phyloP scores from a whole-genome alignment of 345 rosid species.

The Cardamine occulta region DNA sequence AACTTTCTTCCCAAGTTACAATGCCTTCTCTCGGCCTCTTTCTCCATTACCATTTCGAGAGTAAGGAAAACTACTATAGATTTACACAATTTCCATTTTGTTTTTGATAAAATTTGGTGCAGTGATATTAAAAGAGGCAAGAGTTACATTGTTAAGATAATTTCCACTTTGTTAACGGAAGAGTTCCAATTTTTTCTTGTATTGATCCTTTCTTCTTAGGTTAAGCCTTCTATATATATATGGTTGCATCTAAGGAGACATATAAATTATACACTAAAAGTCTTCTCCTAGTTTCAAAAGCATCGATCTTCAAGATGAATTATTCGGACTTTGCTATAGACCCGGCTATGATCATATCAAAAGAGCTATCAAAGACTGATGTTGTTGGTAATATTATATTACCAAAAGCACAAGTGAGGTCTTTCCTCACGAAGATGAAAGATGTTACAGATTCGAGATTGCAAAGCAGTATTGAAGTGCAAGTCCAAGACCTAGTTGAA shows the following conservation, averaged over 20 bases:
- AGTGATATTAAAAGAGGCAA: no score
- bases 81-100: no score
- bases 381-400: background rate
- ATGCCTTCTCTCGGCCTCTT: no score
- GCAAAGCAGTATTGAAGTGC: background rate
- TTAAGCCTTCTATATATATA: background rate
- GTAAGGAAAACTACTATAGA: no score
- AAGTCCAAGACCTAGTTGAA: background rate
- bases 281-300: background rate
- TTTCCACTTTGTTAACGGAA: background rate
- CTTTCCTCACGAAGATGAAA: background rate
- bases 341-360: constrained; percentile 6
- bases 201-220: no score
- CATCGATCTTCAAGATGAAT: background rate
- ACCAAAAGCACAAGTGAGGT: constrained; percentile 4
- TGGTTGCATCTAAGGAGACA: no score
- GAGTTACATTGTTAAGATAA: no score
- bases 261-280: background rate
- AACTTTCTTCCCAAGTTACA: no score
- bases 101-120: no score
- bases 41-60: no score
- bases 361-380: background rate
- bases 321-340: background rate
- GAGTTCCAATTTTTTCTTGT: background rate
- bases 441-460: background rate